phyloP scores from a whole-genome alignment of 1,284 basidiomycete genomes.

The Rhodotorula sp. region DNA sequence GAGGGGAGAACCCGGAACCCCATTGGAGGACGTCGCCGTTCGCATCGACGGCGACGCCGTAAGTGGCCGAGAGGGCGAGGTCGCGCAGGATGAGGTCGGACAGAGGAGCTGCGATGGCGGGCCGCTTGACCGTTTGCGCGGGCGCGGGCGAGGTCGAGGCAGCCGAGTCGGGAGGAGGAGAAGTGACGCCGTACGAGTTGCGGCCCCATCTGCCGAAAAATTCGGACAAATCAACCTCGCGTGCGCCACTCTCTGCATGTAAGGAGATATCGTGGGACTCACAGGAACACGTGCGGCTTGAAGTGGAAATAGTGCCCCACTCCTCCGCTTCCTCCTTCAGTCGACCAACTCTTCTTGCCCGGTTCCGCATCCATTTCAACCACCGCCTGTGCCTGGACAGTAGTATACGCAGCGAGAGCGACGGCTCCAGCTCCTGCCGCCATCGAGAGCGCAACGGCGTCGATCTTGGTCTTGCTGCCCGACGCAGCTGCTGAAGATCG shows the following conservation, averaged over 20 bases:
- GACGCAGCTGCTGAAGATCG: background rate
- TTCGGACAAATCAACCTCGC: background rate
- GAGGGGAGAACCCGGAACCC: conserved; percentile 61
- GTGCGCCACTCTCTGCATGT: no score
- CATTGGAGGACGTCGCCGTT: conserved; percentile 86
- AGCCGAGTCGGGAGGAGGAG: background rate
- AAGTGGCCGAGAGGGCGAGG: conserved; percentile 66
- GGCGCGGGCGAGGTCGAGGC: conserved; percentile 17
- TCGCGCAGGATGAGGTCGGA: conserved; percentile 63
- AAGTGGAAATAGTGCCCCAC: background rate
- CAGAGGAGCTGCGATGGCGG: conserved; percentile 20
- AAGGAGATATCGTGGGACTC: background rate
- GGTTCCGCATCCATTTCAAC: conserved; percentile 6
- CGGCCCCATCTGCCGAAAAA: conserved; percentile 29
- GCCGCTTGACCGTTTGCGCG: conserved; percentile 37
- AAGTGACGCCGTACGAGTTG: conserved; percentile 34
- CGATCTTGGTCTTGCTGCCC: background rate
- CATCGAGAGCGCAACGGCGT: background rate
- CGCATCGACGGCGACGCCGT: conserved; percentile 72
- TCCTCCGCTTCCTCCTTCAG: background rate
- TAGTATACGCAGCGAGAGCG: background rate
- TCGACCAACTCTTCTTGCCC: conserved; percentile 2
- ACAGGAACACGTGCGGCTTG: conserved; percentile 13
- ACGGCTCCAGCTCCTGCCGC: background rate
- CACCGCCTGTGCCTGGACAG: background rate